phyloP scores from a whole-genome alignment of 1,139 yeast genomes.

The Candida sanyaensis region DNA sequence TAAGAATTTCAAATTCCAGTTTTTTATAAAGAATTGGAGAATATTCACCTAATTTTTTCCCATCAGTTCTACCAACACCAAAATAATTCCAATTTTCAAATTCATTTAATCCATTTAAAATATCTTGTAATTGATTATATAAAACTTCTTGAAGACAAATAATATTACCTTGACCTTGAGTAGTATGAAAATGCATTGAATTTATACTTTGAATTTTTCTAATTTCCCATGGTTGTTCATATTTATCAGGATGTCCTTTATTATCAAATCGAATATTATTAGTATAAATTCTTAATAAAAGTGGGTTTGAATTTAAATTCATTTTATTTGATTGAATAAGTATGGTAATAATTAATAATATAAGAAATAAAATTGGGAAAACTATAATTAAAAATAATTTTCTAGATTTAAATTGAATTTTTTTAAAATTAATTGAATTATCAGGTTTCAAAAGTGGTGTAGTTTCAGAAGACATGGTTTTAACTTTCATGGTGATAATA shows the following conservation, averaged over 20 bases:
- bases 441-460: slow-evolving; percentile 1
- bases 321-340: background rate
- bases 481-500: too few relatives aligned
- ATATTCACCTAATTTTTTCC: slow-evolving; percentile 43
- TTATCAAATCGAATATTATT: slow-evolving; percentile 57
- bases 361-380: background rate
- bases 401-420: background rate
- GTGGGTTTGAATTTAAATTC: background rate
- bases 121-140: slow-evolving; percentile 51
- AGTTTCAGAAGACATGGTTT: background rate
- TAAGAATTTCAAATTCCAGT: slow-evolving; percentile 31
- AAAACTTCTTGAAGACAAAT: slow-evolving; percentile 58
- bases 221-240: slow-evolving; percentile 46
- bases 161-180: slow-evolving; percentile 31
- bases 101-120: slow-evolving; percentile 33
- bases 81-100: slow-evolving; percentile 36
- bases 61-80: slow-evolving; percentile 55
- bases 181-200: slow-evolving; percentile 39
- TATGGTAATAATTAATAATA: background rate
- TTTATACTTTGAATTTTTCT: slow-evolving; percentile 37
- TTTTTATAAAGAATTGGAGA: slow-evolving; percentile 41
- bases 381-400: background rate
- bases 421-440: background rate
- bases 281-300: slow-evolving; percentile 34
- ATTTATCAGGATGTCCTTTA: slow-evolving; percentile 20